Evolutionary conservation across 2,329 filamentous ascomycete species (phyloP), one percentile per base, ranked within the genome.

Genomic region (Hypomyces perniciosus): DNA sequence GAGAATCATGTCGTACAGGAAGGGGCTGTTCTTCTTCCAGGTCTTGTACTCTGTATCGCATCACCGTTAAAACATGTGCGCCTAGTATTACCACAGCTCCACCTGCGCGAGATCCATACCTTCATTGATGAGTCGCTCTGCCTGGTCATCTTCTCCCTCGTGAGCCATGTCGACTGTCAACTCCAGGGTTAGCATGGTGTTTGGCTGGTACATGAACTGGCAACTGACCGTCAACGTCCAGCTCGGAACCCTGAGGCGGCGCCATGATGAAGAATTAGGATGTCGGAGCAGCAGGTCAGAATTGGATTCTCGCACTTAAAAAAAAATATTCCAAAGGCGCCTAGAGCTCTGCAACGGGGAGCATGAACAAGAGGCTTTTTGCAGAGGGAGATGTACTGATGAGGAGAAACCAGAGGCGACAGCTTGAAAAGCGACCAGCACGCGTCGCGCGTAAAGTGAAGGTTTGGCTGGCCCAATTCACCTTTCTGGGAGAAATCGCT

Each of bases 11-110:
- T 99, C 93, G 70, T 99, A 99, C 61, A 99, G 86, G 66, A 97
- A 97, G 4, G 93, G 91, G 58, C 88, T 90, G 72, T 99, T 99
- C 78, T 99, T 99, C 79, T 99, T 99, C 93, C 93, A 99, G 59
- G 92, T 96, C 71, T 99, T 99, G 81, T 99, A 99, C 69, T 99
- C 93, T 90, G 61, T 38, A 33, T 13, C 33, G 5, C 39, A 42
- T n/a, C 28, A 13, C 38, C 30, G 39, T 61, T 12, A 54, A 48
- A 38, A 4, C 2, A 34, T 27, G 42, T 13, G 33, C 20, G n/a
- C 38, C 10, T 8, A 30, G 35, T 6, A 28, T 20, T 35, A 33
- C 10, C 20, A 44, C 12, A 41, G 6, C 8, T 20, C 46, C n/a
- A 30, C 12, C 33, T 37, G 40, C 8, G 38, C 29, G 26, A 13